phyloP scores from a whole-genome alignment of 2,329 filamentous ascomycete genomes.

The Sporothrix sp. region DNA sequence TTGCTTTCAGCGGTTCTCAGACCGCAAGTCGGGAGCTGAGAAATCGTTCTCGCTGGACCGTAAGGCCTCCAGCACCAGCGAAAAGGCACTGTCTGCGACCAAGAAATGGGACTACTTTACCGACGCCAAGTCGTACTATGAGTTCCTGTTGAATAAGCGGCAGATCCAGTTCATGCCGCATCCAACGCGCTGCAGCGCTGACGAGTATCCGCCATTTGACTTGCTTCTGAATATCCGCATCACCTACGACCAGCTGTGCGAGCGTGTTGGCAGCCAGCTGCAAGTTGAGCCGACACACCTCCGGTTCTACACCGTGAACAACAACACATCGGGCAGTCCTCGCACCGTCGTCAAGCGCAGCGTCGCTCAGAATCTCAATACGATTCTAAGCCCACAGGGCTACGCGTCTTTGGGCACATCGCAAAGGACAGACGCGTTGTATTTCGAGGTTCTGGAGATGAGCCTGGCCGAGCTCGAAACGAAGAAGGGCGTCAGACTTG shows the following conservation, averaged over 20 bases:
- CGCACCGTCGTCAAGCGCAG: slow-evolving; percentile 68
- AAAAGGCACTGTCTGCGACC: slow-evolving; percentile 23
- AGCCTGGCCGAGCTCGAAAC: slow-evolving; percentile 87
- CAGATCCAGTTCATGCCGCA: slow-evolving; percentile 68
- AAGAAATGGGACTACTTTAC: slow-evolving; percentile 45
- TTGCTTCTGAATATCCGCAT: slow-evolving; percentile 79
- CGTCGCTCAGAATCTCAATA: slow-evolving; percentile 59
- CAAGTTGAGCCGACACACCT: slow-evolving; percentile 74
- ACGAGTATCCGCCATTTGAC: slow-evolving; percentile 57
- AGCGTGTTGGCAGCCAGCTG: slow-evolving; percentile 71
- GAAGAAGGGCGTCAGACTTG: slow-evolving; percentile 77
- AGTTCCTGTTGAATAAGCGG: slow-evolving; percentile 80
- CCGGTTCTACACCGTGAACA: slow-evolving; percentile 81
- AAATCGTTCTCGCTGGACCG: slow-evolving; percentile 17
- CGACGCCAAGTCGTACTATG: slow-evolving; percentile 81
- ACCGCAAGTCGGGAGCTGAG: slow-evolving; percentile 33
- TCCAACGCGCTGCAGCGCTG: slow-evolving; percentile 43
- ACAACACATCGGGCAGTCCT: slow-evolving; percentile 58
- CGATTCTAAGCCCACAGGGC: slow-evolving; percentile 69
- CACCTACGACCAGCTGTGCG: slow-evolving; percentile 76
- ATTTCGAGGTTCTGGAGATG: slow-evolving; percentile 90
- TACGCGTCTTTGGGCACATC: slow-evolving; percentile 59
- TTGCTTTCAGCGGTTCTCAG: slow-evolving; percentile 68
- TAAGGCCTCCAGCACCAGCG: neutral
- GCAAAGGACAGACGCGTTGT: slow-evolving; percentile 69